Evolutionary conservation across 495 filamentous ascomycete species (phyloP), one percentile per base, ranked within the genome.

Genomic region (Lepidopterella palustris): DNA sequence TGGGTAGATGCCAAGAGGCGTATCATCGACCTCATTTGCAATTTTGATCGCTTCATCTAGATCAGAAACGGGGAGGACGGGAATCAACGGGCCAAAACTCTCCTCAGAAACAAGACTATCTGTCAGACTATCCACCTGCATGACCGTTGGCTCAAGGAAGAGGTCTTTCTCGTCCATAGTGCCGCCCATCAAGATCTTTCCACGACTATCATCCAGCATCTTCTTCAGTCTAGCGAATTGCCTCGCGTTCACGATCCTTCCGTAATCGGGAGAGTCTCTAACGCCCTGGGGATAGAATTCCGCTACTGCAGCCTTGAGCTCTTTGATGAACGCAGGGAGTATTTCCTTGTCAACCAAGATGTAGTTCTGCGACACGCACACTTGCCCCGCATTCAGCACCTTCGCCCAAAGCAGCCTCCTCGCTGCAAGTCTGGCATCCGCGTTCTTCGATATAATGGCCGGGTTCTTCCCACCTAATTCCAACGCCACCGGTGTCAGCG

Each of bases 391-490:
- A 72, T 95, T 95, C 57, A 85, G 55, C 8, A 81, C 74, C 78
- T 97, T 98, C 50, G 84, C 87, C 92, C 92, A 98, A 3, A 93
- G 74, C 45, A 97, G 77, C 32, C 93, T 78, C 61, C 85, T 81
- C 9, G 92, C 92, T 8, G 95, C 89, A n/a, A 97, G 75, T 54
- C 82, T 73, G 21, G 89, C 77, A 72, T 97, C 80, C 26, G 90
- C 85, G 62, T 87, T 81, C 70, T 88, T 89, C 45, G 88, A 89
- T 61, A 97, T 76, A 62, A 97, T 89, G 26, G 90, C 90, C 23
- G 93, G 93, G 72, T 97, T 97, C 59, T 82, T 79, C 52, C 93
- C 93, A 63, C 93, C 93, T 53, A 97, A 81, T 75, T 97, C 93
- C 56, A 97, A 81, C 32, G 82, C 79, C 21, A 95, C 87, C 0